Conservation (phyloP, 2,329 filamentous ascomycete genomes). For the Shiraia sp. region DNA sequence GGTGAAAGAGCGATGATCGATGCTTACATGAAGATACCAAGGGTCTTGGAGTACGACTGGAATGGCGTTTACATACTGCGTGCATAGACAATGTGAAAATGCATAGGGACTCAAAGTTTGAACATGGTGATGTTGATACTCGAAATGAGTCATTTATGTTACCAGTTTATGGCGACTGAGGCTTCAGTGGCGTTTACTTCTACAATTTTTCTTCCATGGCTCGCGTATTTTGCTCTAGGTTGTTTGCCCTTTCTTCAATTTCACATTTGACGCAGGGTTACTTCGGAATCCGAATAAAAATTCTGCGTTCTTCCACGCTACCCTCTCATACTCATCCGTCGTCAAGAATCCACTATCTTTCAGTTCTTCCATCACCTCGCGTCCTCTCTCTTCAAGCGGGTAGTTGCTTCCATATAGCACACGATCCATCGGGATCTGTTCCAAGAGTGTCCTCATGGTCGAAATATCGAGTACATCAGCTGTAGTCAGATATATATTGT, state of each 20-base stretch:
- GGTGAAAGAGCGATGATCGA: constrained; percentile 2
- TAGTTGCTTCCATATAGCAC: constrained; percentile 64
- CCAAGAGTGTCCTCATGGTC: constrained; percentile 51
- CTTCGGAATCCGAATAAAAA: constrained; percentile 21
- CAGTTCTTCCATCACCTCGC: constrained; percentile 54
- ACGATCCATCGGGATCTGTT: constrained; percentile 54
- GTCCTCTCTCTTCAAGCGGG: constrained; percentile 57
- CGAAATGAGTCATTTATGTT: background rate
- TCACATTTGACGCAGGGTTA: background rate
- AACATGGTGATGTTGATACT: background rate
- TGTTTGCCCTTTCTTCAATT: constrained; percentile 1
- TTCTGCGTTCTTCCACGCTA: constrained; percentile 58
- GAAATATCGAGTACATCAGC: constrained; percentile 57
- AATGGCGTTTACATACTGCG: constrained; percentile 20
- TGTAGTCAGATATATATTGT: constrained; percentile 63
- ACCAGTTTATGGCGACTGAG: too few species aligned
- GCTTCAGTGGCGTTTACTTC: too few species aligned
- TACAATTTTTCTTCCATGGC: background rate
- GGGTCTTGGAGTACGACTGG: constrained; percentile 24
- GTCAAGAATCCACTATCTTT: constrained; percentile 55
- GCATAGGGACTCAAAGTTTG: constrained; percentile 11
- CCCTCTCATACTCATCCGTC: constrained; percentile 53
- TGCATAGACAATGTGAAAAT: constrained; percentile 20
- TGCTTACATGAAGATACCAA: constrained; percentile 33
- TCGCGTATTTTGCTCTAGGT: background rate